These are phyloP conservation scores for Ammopiptanthus mongolicus DNA, from an alignment of 306 rosid genomes.

Conservation along the genomic window DNA sequence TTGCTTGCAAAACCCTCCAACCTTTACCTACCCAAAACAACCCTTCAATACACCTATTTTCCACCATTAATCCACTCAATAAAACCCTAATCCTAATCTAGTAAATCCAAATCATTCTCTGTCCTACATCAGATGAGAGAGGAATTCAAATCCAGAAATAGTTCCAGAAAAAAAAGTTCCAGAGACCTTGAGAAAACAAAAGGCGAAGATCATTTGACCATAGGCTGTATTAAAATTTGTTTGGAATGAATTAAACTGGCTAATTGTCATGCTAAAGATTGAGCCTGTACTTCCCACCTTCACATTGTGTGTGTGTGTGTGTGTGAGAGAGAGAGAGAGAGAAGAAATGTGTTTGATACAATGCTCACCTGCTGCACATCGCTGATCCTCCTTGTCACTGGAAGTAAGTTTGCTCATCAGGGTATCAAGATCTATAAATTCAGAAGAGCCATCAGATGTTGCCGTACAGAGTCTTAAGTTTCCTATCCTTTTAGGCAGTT, in stretches of 20 bases:
- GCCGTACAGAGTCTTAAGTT: conserved; percentile 42
- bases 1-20: neutral
- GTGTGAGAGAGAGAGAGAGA: neutral
- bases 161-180: neutral
- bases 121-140: too few relatives aligned
- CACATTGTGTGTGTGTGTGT: neutral
- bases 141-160: neutral
- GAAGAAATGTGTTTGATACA: neutral
- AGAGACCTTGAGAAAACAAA: neutral
- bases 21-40: neutral
- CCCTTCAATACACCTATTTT: conserved; percentile 4
- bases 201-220: neutral
- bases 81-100: too few relatives aligned
- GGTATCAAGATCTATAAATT: conserved; percentile 45
- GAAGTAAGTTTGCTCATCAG: conserved; percentile 58
- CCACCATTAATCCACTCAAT: neutral
- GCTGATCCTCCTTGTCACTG: conserved; percentile 46
- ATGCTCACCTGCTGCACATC: conserved; percentile 63
- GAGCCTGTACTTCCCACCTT: neutral
- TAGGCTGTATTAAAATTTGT: neutral
- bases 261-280: neutral
- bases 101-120: too few relatives aligned
- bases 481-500: conserved; percentile 59
- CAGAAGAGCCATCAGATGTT: conserved; percentile 47
- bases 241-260: neutral